Evolutionary conservation across 2,329 filamentous ascomycete genomes (phyloP), one percentile per base, ranked within the genome.

Genomic region (Colletotrichum godetiae): DNA sequence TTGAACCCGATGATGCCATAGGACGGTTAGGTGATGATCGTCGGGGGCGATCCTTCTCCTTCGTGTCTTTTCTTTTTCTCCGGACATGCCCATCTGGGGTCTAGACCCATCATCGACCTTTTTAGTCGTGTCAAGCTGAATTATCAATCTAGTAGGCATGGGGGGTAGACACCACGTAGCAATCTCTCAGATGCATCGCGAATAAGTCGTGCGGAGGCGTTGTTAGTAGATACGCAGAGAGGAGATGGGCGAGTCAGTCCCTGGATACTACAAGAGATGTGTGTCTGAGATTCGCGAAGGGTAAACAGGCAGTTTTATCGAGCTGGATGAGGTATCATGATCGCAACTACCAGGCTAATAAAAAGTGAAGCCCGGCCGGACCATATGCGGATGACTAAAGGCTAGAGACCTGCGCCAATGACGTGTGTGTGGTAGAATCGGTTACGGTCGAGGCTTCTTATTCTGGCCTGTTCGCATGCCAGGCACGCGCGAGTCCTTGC

Each of bases 401-500:
- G 27, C 35, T 22, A 72, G 46, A 27, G 57, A n/a, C 11, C 64
- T 58, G 29, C 12, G 22, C 19, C 10, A 10, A 58, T 63, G 58
- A 58, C 64, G 57, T 42, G 57, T 37, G 52, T 31, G 37, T 29
- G 27, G 27, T 29, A 42, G 55, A 42, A 55, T 49, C 24, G 42
- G 55, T 15, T 27, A 46, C 53, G 27, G 55, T 35, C 56, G 57
- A 61, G 42, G 29, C 19, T 55, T 52, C 10, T 56, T 22, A 29
- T 46, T 13, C 11, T 15, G 57, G 13, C 31, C 33, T 49, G 6
- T 37, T 56, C 35, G 37, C 58, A 68, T 68, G 69, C 69, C 64
- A 63, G 68, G 35, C 57, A 72, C 63, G 13, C 29, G 10, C 24
- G 42, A 31, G 22, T 66, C 31, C 42, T 72, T 52, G 63, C 63